Base-by-base conservation (phyloP, 768 basidiomycete species). In the Scleroderma citrinum region DNA sequence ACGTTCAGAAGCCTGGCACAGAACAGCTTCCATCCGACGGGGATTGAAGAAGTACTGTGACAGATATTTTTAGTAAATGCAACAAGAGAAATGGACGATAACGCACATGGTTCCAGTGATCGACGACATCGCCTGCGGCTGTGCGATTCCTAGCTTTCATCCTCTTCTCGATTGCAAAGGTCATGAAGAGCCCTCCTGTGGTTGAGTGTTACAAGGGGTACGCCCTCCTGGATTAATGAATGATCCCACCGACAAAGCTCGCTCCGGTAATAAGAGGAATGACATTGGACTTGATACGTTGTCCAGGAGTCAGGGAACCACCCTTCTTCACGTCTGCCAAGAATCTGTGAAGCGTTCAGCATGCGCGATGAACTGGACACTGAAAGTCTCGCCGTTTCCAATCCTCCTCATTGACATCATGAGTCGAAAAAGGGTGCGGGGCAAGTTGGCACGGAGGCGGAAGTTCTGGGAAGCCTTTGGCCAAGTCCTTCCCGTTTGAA, bases 61-160 rank as follows among this genome's bases (percentile, higher is more conserved):
- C 23, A 12, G 7, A 36, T n/a, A 12, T 17, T 3, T n/a, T 17
- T 1, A 19, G 23, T 40, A 16, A 40, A 34, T 12, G 21, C 20
- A 21, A 17, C 30, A 14, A 12, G 16, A 29, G 13, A 14, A 40
- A 3, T 16, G 31, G 30, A 14, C 20, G 38, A 5, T n/a, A n/a
- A 60, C 62, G 4, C 19, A 78, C 78, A 35, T 75, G 69, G 49
- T 80, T 80, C 78, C 78, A 80, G 46, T 64, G 61, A 45, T 75
- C 72, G 14, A 80, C 59, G 1, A 75, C 46, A 17, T 76, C 65
- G 10, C 66, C 68, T 12, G 73, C 74, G 2, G 71, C 67, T 1
- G 55, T 57, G 0, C 60, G 56, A 55, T 74, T 78, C 66, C 60
- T 69, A 39, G 34, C 62, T 61, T 54, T 69, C 69, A 64, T 64